Conservation (phyloP, 2,329 filamentous ascomycete genomes). For the Aspergillus hortae region DNA sequence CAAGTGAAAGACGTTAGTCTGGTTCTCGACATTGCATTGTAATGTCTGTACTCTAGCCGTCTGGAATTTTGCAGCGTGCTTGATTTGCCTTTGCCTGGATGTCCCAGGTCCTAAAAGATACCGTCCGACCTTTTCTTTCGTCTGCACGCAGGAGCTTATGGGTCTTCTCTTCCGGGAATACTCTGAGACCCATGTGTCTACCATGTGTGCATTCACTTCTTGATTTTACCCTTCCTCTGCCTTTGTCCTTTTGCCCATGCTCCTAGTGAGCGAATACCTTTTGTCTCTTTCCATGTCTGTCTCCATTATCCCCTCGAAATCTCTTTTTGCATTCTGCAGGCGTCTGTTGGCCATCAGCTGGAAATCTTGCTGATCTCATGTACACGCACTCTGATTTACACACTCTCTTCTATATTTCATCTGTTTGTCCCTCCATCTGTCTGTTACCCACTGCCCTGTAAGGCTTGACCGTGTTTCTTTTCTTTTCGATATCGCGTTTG, state of each 20-base stretch:
- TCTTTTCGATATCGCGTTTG: slow-evolving; percentile 11
- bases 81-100: slow-evolving; percentile 14
- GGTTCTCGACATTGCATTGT: slow-evolving; percentile 83
- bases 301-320: slow-evolving; percentile 20
- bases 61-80: slow-evolving; percentile 29
- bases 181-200: background rate
- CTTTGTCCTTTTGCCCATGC: slow-evolving; percentile 10
- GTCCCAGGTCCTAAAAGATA: slow-evolving; percentile 12
- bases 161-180: background rate
- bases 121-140: slow-evolving; percentile 5
- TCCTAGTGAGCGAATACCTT: slow-evolving; percentile 26
- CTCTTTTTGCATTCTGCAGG: slow-evolving; percentile 35
- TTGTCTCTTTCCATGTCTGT: slow-evolving; percentile 18
- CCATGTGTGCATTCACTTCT: background rate
- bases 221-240: slow-evolving; percentile 3
- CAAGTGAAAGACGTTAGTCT: slow-evolving; percentile 95
- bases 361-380: slow-evolving; percentile 28
- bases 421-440: slow-evolving; percentile 7
- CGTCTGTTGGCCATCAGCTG: slow-evolving; percentile 34
- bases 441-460: slow-evolving; percentile 12
- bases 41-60: slow-evolving; percentile 32
- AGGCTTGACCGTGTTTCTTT: slow-evolving; percentile 15
- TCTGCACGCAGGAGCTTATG: background rate
- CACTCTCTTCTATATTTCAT: slow-evolving; percentile 12
- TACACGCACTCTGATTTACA: slow-evolving; percentile 24